Percentiles rank a stretch among this genome's conserved stretches.
Conservation (phyloP, 148 eudicot species). For the Rhododendron ferrugineum region DNA sequence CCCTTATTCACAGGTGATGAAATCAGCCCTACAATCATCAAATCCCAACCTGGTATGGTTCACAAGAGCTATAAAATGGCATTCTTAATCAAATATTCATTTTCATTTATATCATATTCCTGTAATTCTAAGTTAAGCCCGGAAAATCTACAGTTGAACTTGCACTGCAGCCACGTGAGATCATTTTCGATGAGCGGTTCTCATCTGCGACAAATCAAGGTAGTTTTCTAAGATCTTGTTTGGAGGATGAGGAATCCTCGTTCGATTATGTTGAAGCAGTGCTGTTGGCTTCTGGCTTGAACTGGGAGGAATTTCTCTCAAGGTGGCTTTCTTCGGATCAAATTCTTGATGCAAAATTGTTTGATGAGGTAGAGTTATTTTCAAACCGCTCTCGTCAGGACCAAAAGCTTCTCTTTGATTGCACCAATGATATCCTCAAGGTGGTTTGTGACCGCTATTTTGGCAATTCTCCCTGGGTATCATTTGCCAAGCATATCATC, state of each 20-base stretch:
- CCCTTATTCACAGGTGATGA: slow-evolving; percentile 64
- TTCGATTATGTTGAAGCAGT: slow-evolving; percentile 80
- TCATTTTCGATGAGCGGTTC: slow-evolving; percentile 51
- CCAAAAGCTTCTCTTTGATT: slow-evolving; percentile 82
- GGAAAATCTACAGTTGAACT: slow-evolving; percentile 36
- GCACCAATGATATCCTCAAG: slow-evolving; percentile 59
- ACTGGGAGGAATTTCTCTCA: slow-evolving; percentile 63
- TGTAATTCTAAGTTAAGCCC: slow-evolving; percentile 9
- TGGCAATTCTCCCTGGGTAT: slow-evolving; percentile 34
- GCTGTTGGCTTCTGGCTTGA: slow-evolving; percentile 67
- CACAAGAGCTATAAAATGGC: not conserved
- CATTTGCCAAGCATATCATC: slow-evolving; percentile 32
- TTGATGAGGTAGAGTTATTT: slow-evolving; percentile 75
- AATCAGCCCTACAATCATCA: slow-evolving; percentile 56
- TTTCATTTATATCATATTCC: not conserved
- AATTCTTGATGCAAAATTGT: slow-evolving; percentile 65
- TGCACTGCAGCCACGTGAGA: slow-evolving; percentile 51
- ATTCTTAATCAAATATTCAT: not conserved
- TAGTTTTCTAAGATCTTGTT: slow-evolving; percentile 19
- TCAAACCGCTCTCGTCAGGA: slow-evolving; percentile 62
- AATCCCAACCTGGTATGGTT: slow-evolving; percentile 40
- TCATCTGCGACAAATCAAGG: slow-evolving; percentile 21
- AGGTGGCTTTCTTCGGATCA: slow-evolving; percentile 57
- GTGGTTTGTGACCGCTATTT: slow-evolving; percentile 58
- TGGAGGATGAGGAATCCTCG: slow-evolving; percentile 59